Base-by-base conservation (phyloP, 371 early-diverging fungal genomes). In the Syncephalastrum sp. region DNA sequence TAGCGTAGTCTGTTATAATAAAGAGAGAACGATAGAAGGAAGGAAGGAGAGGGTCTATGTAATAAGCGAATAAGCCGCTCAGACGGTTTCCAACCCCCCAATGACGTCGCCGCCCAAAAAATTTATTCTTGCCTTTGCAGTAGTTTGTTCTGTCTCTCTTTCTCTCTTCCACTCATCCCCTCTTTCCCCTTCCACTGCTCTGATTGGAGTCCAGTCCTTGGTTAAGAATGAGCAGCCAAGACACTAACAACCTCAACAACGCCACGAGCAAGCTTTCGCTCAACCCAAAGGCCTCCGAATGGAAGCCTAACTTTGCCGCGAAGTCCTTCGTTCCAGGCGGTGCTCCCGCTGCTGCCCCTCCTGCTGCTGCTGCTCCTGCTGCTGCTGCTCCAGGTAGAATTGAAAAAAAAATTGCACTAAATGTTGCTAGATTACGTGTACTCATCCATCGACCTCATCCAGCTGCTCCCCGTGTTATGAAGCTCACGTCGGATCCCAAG, bases 261-360 rank as follows among this genome's bases (percentile, higher is more conserved):
- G 64, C 60, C 45, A 57, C 64, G 23, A 59, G 62, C 5, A 64
- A 64, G 60, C 47, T 70, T 23, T 63, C 64, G 15, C 56, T 70
- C 17, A 70, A 70, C 54, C 70, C 70, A 7, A 64, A 66, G 17
- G 70, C 70, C 5, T 23, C 54, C 7, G 67, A 66, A 61, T 70
- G 70, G 70, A 70, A 67, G 64, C 70, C 70, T 47, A 70, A 52
- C 54, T 61, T 67, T 45, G 44, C 53, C 15, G 70, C 70, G 27
- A 64, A 63, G 48, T 64, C 57, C 24, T 70, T 70, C 41, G 67
- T 70, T 42, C 70, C 70, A 50, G 56, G 56, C 21, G 59, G 56
- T 55, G 55, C 48, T 7, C 46, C 41, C 23, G 44, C 62, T 45
- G 59, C 67, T 41, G 51, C 68, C 14, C 50, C 59, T 12, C 50